Evolutionary conservation across 768 basidiomycete genomes (phyloP), one percentile per base, ranked within the genome.

Genomic region (Brasilioporus rufonigricans): DNA sequence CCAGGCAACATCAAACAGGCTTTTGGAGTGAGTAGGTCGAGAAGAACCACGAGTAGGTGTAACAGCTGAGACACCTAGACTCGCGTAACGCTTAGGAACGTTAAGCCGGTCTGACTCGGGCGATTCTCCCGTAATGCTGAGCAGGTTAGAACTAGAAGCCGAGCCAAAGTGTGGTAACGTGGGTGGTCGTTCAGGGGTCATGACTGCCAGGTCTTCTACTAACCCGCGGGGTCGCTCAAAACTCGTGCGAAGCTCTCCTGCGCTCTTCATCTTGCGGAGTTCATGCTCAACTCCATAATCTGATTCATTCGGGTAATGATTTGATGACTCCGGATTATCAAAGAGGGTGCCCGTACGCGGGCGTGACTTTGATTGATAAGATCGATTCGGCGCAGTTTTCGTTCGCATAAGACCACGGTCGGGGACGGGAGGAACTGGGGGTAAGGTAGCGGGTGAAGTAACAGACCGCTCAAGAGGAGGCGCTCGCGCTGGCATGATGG

Each of bases 261-360:
- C 90, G 68, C 90, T 91, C 73, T 90, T 91, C 90, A 92, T 91
- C 67, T 82, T 86, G 56, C 89, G 82, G 41, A 90, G 68, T 65
- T 91, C 87, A 46, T 74, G 83, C 58, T 85, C 82, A 33, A 73
- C 71, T 60, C 70, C 70, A 54, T 74, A 69, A 48, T 75, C 73
- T 6, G 73, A 63, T 43, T 82, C 80, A 46, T 78, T 76, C 27
- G 67, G 68, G 19, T 4, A 26, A 32, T 45, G 70, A 53, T 43
- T 56, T 47, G 64, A 57, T 26, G 50, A 32, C 45, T 46, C 53
- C 29, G 63, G 29, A 33, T 65, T 68, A 38, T 65, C 64, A 36
- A 71, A 57, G 29, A 62, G 56, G 41, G 65, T 59, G 12, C 55
- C 60, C 64, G 59, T 71, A 65, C 61, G 73, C 67, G 53, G 68